phyloP scores from a whole-genome alignment of 108 stramenopile genomes.

The Pseudonitzschia delicatissima region DNA sequence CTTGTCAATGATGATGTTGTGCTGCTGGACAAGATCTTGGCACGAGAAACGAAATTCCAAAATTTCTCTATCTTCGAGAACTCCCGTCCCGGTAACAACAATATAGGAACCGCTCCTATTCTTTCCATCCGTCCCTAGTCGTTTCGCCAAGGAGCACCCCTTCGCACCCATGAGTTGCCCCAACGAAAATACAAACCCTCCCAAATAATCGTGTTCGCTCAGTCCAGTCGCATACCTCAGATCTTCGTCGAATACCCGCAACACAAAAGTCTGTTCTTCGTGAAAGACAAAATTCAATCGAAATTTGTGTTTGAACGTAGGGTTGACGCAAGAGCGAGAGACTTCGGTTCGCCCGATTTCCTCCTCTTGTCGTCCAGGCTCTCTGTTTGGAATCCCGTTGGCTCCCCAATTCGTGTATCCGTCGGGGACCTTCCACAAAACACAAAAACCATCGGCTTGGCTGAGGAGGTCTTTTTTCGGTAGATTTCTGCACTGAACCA shows the following conservation, averaged over 20 bases:
- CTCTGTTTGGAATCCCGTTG: conserved; percentile 27
- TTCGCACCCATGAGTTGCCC: conserved; percentile 55
- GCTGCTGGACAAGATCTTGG: conserved; percentile 37
- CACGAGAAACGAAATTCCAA: conserved; percentile 52
- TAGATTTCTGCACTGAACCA: conserved; percentile 40
- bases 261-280: conserved; percentile 47
- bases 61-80: conserved; percentile 38
- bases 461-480: conserved; percentile 50
- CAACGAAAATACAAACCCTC: conserved; percentile 47
- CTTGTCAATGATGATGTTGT: conserved; percentile 32
- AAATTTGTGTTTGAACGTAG: conserved; percentile 45
- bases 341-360: conserved; percentile 66
- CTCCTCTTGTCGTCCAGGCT: conserved; percentile 36
- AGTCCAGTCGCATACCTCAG: conserved; percentile 41
- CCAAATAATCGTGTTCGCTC: conserved; percentile 60
- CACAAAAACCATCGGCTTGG: conserved; percentile 58
- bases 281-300: conserved; percentile 50
- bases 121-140: conserved; percentile 23
- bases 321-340: conserved; percentile 35
- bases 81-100: conserved; percentile 39
- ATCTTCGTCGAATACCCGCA: conserved; percentile 61
- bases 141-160: conserved; percentile 43
- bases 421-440: conserved; percentile 36
- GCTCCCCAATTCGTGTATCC: conserved; percentile 19
- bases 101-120: conserved; percentile 19